Evolutionary conservation across 2,329 filamentous ascomycete species (phyloP).

Genomic region (Aspergillus phoenicis): DNA sequence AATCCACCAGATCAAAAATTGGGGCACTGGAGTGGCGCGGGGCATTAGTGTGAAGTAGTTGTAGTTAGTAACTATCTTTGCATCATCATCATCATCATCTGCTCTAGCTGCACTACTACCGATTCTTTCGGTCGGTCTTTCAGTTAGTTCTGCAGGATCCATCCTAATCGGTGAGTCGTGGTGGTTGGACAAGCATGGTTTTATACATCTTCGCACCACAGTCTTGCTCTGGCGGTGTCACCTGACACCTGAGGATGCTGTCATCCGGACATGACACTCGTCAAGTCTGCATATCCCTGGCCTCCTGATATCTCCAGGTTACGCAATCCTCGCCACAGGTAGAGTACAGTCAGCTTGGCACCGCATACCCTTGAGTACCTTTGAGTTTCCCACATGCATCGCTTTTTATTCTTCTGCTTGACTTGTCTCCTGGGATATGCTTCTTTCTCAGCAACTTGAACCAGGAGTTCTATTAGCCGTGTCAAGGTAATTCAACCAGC

Average conservation of each 20-base stretch:
- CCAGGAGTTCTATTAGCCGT: not conserved
- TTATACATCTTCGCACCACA: not conserved
- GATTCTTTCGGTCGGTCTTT: too few relatives aligned
- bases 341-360: slow-evolving; percentile 1
- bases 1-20: not conserved
- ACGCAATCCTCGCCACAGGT: not conserved
- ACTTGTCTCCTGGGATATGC: not conserved
- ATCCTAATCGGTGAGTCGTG: too few relatives aligned
- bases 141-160: too few relatives aligned
- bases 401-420: not conserved
- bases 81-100: too few relatives aligned
- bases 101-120: too few relatives aligned
- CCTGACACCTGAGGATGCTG: not conserved
- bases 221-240: not conserved
- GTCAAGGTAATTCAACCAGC: not conserved
- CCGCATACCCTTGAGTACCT: not conserved
- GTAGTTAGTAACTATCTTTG: too few relatives aligned
- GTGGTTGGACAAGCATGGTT: too few relatives aligned
- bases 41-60: not conserved
- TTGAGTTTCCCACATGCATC: not conserved
- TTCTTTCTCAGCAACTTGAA: not conserved
- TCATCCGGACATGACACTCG: not conserved
- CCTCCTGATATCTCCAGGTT: not conserved
- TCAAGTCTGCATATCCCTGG: not conserved
- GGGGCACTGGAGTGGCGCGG: not conserved